Evolutionary conservation across 2,329 filamentous ascomycete genomes (phyloP), one percentile per base, ranked within the genome.

Genomic region (Aspergillus candidus): DNA sequence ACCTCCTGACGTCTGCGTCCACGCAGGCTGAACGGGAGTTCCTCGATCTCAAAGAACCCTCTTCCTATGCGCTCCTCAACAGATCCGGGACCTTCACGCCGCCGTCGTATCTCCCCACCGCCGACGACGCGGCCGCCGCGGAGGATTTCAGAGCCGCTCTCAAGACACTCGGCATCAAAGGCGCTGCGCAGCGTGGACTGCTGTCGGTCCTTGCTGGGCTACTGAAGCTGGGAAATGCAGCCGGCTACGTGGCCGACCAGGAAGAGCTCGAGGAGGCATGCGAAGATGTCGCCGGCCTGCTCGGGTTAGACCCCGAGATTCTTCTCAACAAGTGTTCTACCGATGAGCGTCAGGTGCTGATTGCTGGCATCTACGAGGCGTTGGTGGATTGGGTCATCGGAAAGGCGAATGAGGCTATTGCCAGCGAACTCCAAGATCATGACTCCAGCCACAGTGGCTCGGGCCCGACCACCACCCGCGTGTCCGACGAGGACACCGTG

Each of bases 121-220:
- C 88, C 31, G 93, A 98, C 57, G 93, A 98, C 70, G 83, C 82
- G 6, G 93, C 93, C 1, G 82, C 90, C 1, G 93, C 91, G 6
- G 93, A 98, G 61, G 93, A 98, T 63, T 94, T 96, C 66, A 82
- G 91, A 39, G 74, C 83, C 30, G 85, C 88, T 7, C 72, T 98
- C 18, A 95, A 94, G 64, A 82, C 86, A 2, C 91, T 98, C 56
- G 93, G 93, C 13, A 94, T 98, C 68, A 96, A 93, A 65, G 93
- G 93, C 6, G 78, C 85, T 10, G 75, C 82, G 18, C 83, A 94
- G 53, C 80, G 89, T 44, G 86, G 87, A 57, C 77, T 98, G 45
- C 84, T 98, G 40, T 93, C 89, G 0, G 84, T 84, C 0, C 76
- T 98, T 13, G 87, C 89, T 2, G 91, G 87, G 22, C 71, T 98